Conservation (phyloP, 768 basidiomycete species). For the Cantharellus anzutake region DNA sequence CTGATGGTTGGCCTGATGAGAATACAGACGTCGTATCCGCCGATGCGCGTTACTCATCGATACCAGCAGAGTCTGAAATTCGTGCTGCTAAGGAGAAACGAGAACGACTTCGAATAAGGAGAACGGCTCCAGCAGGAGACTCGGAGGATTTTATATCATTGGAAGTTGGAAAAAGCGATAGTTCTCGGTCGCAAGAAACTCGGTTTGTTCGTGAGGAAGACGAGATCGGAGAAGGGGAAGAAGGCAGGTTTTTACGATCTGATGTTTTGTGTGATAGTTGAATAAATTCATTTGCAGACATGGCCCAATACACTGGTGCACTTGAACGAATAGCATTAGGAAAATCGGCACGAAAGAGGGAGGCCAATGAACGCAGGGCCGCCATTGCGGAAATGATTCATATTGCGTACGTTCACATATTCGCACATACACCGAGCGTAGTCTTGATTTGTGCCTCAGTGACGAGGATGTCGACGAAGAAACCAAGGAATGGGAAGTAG, state of each 20-base stretch:
- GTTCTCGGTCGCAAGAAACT: constrained; percentile 37
- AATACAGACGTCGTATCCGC: background rate
- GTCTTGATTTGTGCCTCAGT: background rate
- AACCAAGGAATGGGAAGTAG: constrained; percentile 67
- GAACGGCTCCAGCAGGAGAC: constrained; percentile 13
- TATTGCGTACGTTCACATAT: constrained; percentile 39
- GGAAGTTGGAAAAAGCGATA: constrained; percentile 41
- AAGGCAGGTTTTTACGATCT: constrained; percentile 32
- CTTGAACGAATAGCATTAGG: constrained; percentile 73
- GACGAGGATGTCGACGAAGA: constrained; percentile 77
- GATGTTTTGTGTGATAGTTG: background rate
- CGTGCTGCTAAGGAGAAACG: constrained; percentile 57
- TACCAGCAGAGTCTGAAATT: constrained; percentile 56
- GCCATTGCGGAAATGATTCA: constrained; percentile 65
- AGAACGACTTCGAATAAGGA: constrained; percentile 36
- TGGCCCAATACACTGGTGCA: constrained; percentile 72
- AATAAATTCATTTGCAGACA: constrained; percentile 30
- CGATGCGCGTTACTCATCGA: constrained; percentile 13
- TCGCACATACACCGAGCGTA: constrained; percentile 1
- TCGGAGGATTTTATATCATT: constrained; percentile 62
- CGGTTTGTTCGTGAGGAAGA: constrained; percentile 72
- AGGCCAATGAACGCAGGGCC: constrained; percentile 44
- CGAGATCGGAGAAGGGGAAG: constrained; percentile 73
- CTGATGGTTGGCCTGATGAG: background rate
- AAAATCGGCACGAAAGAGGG: constrained; percentile 58